These are phyloP conservation scores for Penicillium sp. DNA, from an alignment of 2,329 filamentous ascomycete species.

Conservation along the genomic window DNA sequence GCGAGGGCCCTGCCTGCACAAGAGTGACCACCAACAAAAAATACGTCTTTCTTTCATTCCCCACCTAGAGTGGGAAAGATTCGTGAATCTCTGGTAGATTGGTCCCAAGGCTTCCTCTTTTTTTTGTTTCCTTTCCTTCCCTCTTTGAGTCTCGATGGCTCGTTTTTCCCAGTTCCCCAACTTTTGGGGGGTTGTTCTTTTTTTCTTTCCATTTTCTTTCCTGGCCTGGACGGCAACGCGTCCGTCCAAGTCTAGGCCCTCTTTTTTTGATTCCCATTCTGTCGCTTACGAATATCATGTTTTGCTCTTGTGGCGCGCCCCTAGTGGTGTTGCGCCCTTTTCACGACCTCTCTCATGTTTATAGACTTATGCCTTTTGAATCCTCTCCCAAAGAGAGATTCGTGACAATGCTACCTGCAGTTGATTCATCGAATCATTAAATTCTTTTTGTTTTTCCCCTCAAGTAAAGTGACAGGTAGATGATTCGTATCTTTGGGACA, in stretches of 20 bases:
- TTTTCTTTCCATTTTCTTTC: constrained; percentile 1
- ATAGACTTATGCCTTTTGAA: constrained; percentile 11
- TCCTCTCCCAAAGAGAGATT: constrained; percentile 11
- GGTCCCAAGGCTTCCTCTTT: constrained; percentile 4
- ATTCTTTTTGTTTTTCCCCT: too few relatives aligned
- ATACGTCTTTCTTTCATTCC: background rate
- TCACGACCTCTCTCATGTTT: constrained; percentile 8
- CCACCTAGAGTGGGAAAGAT: background rate
- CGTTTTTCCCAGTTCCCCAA: background rate
- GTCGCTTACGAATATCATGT: constrained; percentile 9
- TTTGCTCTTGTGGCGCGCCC: constrained; percentile 11
- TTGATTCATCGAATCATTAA: background rate
- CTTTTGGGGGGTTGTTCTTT: constrained; percentile 8
- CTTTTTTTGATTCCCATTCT: constrained; percentile 12
- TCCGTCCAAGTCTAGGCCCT: background rate
- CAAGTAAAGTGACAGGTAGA: too few relatives aligned
- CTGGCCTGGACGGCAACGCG: background rate
- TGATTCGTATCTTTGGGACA: too few relatives aligned
- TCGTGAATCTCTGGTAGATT: constrained; percentile 21
- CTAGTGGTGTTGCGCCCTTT: constrained; percentile 15
- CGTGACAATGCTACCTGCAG: constrained; percentile 20
- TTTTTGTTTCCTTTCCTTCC: background rate
- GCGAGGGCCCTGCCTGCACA: background rate
- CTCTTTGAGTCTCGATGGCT: constrained; percentile 15
- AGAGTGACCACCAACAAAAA: constrained; percentile 1